These are phyloP conservation scores for Wickerhamomyces strasburgensis DNA, from an alignment of 805 yeast genomes.

Conservation along the genomic window DNA sequence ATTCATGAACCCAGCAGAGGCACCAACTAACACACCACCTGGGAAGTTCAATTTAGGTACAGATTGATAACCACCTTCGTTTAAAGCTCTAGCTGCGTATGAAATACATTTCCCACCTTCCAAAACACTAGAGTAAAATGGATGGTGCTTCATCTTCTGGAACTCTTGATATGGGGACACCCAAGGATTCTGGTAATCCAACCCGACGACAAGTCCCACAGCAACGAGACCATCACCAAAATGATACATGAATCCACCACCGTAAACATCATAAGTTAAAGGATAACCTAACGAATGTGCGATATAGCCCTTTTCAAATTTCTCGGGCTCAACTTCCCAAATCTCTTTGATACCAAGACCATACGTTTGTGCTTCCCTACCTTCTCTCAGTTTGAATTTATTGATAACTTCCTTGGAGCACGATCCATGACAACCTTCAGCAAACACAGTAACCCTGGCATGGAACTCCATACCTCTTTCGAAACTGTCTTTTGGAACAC, in stretches of 20 bases:
- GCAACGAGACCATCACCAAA: slow-evolving; percentile 91
- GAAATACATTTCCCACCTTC: slow-evolving; percentile 90
- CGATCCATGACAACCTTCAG: slow-evolving; percentile 99
- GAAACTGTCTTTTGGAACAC: slow-evolving; percentile 74
- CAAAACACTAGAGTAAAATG: slow-evolving; percentile 67
- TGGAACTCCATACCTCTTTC: slow-evolving; percentile 98
- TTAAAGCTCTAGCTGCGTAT: slow-evolving; percentile 93
- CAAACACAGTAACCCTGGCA: slow-evolving; percentile 81
- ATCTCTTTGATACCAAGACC: slow-evolving; percentile 96
- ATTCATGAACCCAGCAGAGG: slow-evolving; percentile 94
- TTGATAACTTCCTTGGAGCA: slow-evolving; percentile 71
- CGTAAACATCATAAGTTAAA: slow-evolving; percentile 65
- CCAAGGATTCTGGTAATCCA: slow-evolving; percentile 94
- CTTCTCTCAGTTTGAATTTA: slow-evolving; percentile 62
- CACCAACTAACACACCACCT: slow-evolving; percentile 94
- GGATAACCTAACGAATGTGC: slow-evolving; percentile 92
- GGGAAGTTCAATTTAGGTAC: slow-evolving; percentile 90
- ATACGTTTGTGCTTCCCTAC: slow-evolving; percentile 76
- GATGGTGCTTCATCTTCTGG: slow-evolving; percentile 90
- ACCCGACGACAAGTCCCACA: slow-evolving; percentile 90
- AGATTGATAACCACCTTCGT: slow-evolving; percentile 95
- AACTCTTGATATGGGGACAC: slow-evolving; percentile 94
- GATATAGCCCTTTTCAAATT: slow-evolving; percentile 74
- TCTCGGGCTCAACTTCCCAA: slow-evolving; percentile 87
- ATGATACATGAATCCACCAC: slow-evolving; percentile 97